phyloP scores from a whole-genome alignment of 306 rosid species.

The Argentina anserina region DNA sequence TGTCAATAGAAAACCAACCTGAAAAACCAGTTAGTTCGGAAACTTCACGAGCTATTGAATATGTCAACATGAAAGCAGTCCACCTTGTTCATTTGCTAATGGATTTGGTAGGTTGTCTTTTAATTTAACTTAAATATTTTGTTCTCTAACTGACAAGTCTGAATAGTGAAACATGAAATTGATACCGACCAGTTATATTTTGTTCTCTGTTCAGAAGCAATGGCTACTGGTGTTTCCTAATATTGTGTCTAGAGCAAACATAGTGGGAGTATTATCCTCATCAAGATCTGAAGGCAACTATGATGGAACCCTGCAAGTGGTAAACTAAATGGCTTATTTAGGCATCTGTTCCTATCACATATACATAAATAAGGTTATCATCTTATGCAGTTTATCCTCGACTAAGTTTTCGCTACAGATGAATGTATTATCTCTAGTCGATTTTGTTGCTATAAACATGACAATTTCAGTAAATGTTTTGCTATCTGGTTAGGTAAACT shows the following conservation, averaged over 20 bases:
- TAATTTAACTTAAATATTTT: background rate
- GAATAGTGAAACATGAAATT: background rate
- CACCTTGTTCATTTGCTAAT: slow-evolving; percentile 44
- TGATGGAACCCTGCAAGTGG: slow-evolving; percentile 52
- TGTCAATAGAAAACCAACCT: background rate
- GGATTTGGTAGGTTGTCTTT: slow-evolving; percentile 40
- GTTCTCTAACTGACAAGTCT: background rate
- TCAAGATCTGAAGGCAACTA: slow-evolving; percentile 34
- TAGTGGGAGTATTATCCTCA: slow-evolving; percentile 30
- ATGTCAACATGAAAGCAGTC: slow-evolving; percentile 24
- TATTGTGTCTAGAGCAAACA: slow-evolving; percentile 36
- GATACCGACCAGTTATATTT: background rate
- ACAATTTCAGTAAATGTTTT: no score
- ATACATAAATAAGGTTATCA: background rate
- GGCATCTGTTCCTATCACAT: background rate
- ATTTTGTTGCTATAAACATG: no score
- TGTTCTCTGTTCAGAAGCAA: slow-evolving; percentile 31
- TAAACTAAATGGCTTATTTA: slow-evolving; percentile 18
- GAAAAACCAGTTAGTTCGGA: slow-evolving; percentile 21
- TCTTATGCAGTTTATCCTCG: no score
- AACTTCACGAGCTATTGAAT: slow-evolving; percentile 39
- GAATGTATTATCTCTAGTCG: no score
- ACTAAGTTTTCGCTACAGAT: no score
- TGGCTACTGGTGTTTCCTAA: slow-evolving; percentile 42
- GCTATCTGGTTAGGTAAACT: no score